Evolutionary conservation across 2,329 filamentous ascomycete genomes (phyloP).

Genomic region (Fusarium sp.): DNA sequence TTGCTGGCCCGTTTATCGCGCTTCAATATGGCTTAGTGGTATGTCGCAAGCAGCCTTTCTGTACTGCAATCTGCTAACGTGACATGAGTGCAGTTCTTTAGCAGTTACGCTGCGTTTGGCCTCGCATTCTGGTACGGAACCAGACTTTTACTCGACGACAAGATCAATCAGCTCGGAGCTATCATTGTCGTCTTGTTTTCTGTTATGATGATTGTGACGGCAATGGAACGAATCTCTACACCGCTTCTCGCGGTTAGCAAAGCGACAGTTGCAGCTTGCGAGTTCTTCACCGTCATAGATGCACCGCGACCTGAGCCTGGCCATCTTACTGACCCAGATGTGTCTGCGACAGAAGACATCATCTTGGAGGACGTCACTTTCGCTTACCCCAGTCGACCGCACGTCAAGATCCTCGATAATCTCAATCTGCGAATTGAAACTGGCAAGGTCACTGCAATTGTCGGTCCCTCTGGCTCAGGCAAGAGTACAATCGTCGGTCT

Average conservation of each 20-base stretch:
- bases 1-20: slow-evolving; percentile 36
- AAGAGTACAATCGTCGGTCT: slow-evolving; percentile 79
- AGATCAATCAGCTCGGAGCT: background rate
- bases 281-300: slow-evolving; percentile 10
- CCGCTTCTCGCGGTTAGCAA: background rate
- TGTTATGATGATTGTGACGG: background rate
- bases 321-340: background rate
- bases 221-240: background rate
- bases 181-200: slow-evolving; percentile 4
- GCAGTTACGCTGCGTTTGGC: background rate
- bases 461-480: slow-evolving; percentile 76
- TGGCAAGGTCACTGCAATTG: slow-evolving; percentile 78
- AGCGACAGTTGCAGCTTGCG: background rate
- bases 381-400: slow-evolving; percentile 73
- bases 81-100: background rate
- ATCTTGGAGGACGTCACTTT: slow-evolving; percentile 72
- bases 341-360: slow-evolving; percentile 44
- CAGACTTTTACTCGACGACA: background rate
- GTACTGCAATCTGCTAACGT: background rate
- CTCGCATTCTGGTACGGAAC: slow-evolving; percentile 27
- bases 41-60: background rate
- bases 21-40: slow-evolving; percentile 38
- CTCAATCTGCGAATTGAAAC: slow-evolving; percentile 67
- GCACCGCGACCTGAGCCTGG: background rate
- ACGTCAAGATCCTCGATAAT: slow-evolving; percentile 70